Conservation (phyloP, 768 basidiomycete genomes). For the Boletus insuetus region DNA sequence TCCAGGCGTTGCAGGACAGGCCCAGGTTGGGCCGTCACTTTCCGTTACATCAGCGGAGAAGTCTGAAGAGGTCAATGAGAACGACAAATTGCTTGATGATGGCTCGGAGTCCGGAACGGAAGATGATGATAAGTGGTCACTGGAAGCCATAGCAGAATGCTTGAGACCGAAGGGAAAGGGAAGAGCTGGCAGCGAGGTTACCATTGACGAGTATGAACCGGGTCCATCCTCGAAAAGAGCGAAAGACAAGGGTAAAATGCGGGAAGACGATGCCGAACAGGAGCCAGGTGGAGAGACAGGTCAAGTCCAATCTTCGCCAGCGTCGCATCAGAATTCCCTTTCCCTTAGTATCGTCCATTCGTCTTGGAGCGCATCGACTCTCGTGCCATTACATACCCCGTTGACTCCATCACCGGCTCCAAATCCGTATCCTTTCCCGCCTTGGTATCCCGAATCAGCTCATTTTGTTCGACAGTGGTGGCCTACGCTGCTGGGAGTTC, state of each 20-base stretch:
- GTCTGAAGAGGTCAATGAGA: background rate
- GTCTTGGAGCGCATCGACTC: slow-evolving; percentile 6
- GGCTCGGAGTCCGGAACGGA: slow-evolving; percentile 12
- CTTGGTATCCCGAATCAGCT: slow-evolving; percentile 70
- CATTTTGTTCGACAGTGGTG: slow-evolving; percentile 84
- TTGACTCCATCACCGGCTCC: slow-evolving; percentile 22
- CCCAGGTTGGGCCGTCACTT: slow-evolving; percentile 2
- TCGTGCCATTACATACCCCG: background rate
- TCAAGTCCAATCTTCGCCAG: slow-evolving; percentile 6
- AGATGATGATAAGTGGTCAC: slow-evolving; percentile 23
- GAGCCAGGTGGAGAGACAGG: slow-evolving; percentile 9
- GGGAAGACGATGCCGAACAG: slow-evolving; percentile 12
- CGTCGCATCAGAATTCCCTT: slow-evolving; percentile 9
- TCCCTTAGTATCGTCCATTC: background rate
- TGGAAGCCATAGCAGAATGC: slow-evolving; percentile 17
- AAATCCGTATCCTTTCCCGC: slow-evolving; percentile 65
- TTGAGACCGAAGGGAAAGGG: slow-evolving; percentile 26
- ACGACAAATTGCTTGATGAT: background rate
- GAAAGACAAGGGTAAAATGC: slow-evolving; percentile 23
- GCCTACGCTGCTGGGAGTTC: slow-evolving; percentile 63
- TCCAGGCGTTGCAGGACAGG: background rate
- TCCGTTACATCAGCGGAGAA: background rate
- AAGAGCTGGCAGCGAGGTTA: slow-evolving; percentile 18
- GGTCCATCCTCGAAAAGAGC: slow-evolving; percentile 8
- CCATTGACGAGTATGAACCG: slow-evolving; percentile 8